Base-by-base conservation (phyloP, 441 rosid species). In the Macaranga tanarius region DNA sequence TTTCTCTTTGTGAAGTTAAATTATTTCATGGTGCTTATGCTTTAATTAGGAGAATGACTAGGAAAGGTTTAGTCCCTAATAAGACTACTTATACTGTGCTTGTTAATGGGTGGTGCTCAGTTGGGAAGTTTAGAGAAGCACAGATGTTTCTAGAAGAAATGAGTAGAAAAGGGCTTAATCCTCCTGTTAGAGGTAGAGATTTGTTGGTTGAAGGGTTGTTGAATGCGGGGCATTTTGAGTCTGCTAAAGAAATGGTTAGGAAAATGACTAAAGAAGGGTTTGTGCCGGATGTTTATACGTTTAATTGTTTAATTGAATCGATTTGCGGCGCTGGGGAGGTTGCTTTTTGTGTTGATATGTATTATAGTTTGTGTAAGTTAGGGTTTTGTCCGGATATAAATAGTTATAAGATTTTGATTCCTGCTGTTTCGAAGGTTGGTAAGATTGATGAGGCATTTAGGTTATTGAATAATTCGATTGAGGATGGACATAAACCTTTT, bases 1-100 rank as follows among this genome's bases (percentile, higher is more conserved):
- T 86, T 34, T 93, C 97, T 10, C 85, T 90, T 26, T 91, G 97
- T 40, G 95, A 90, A 72, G 90, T 89, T 25, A 95, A 86, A 77
- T 76, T 91, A 92, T 95, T 88, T 73, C 92, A 89, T 51, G 97
- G 93, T 0, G 93, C 97, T 64, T 92, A 90, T 71, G 96, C 95
- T 1, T 73, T 95, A 79, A 81, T 91, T 28, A 75, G 97, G 81
- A 79, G 98, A 81, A 91, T 95, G 97, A 82, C 87, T 23, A 80
- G 97, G 75, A 95, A 84, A 76, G 90, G 87, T 0, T 69, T 86
- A 22, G 85, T 75, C 47, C 96, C 93, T 0, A 84, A 90, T 80
- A 92, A 87, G 79, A 79, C 79, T 31, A 91, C 98, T 5, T 95
- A 89, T 38, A 25, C 88, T 0, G 54, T 92, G 20, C 83, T 94